Evolutionary conservation across 257 asterid genomes (phyloP).

Genomic region (Plectranthus barbatus): DNA sequence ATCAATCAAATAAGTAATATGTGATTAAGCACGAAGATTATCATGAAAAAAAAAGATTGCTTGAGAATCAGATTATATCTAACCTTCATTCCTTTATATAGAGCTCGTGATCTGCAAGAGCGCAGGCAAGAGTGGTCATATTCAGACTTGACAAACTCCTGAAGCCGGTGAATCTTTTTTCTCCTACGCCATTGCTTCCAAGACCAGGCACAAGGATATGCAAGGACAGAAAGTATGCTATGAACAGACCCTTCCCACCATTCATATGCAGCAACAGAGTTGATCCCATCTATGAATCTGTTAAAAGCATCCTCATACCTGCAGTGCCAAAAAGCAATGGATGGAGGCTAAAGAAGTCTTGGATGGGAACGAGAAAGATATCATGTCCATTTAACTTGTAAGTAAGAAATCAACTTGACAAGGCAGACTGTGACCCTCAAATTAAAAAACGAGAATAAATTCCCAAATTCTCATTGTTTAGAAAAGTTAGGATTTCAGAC

Average conservation of each 20-base stretch:
- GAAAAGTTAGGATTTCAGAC: conserved; percentile 4
- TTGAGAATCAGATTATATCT: conserved; percentile 11
- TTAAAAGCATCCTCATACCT: conserved; percentile 97
- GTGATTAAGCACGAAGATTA: neutral
- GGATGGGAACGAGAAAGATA: neutral
- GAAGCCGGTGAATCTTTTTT: conserved; percentile 74
- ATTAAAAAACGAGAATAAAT: neutral
- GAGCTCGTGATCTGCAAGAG: conserved; percentile 91
- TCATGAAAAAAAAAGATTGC: conserved; percentile 12
- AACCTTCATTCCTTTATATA: conserved; percentile 98
- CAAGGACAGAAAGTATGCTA: conserved; percentile 82
- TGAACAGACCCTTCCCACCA: conserved; percentile 99
- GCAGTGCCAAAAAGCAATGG: conserved; percentile 18
- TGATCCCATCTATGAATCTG: conserved; percentile 85
- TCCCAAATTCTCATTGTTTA: neutral
- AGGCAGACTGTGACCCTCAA: neutral
- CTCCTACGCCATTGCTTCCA: conserved; percentile 99
- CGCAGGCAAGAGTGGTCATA: conserved; percentile 93
- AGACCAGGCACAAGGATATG: conserved; percentile 98
- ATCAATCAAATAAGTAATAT: neutral
- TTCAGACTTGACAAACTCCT: conserved; percentile 88
- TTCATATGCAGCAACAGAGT: conserved; percentile 89
- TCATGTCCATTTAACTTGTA: neutral
- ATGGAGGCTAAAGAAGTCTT: conserved; percentile 12
- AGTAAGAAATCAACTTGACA: neutral